Evolutionary conservation across 2,329 filamentous ascomycete genomes (phyloP).

Genomic region (Neofusicoccum umdonicola): DNA sequence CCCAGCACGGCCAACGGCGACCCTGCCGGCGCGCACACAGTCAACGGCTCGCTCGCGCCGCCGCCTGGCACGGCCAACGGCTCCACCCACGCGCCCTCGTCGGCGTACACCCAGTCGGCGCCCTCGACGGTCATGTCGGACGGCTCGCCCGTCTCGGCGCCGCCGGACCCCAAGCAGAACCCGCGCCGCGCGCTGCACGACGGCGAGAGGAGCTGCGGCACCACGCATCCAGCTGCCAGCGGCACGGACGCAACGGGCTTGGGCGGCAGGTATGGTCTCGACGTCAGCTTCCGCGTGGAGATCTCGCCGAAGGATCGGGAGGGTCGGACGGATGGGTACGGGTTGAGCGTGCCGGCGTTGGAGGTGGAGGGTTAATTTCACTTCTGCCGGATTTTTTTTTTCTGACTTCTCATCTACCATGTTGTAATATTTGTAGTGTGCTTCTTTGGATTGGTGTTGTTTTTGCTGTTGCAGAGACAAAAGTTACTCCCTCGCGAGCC

Average conservation of each 20-base stretch:
- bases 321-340: slow-evolving; percentile 50
- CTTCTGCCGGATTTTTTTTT: too few species aligned
- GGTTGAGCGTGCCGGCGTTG: slow-evolving; percentile 48
- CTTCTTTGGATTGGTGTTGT: background rate
- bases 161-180: slow-evolving; percentile 50
- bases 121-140: slow-evolving; percentile 1
- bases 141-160: slow-evolving; percentile 16
- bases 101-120: slow-evolving; percentile 21
- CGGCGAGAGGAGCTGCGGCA: slow-evolving; percentile 78
- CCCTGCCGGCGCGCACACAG: slow-evolving; percentile 21
- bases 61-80: slow-evolving; percentile 26
- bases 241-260: slow-evolving; percentile 43
- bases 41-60: slow-evolving; percentile 13
- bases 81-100: slow-evolving; percentile 20
- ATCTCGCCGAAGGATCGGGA: slow-evolving; percentile 43
- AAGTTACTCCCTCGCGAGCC: background rate
- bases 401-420: background rate
- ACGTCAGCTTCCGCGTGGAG: slow-evolving; percentile 50
- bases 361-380: slow-evolving; percentile 19
- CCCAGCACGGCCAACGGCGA: slow-evolving; percentile 30
- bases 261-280: slow-evolving; percentile 45
- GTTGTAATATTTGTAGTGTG: background rate
- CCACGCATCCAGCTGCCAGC: slow-evolving; percentile 68
- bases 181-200: slow-evolving; percentile 64
- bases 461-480: background rate